Base-by-base conservation (phyloP, 179 eudicot species). In the Patellifolia procumbens region DNA sequence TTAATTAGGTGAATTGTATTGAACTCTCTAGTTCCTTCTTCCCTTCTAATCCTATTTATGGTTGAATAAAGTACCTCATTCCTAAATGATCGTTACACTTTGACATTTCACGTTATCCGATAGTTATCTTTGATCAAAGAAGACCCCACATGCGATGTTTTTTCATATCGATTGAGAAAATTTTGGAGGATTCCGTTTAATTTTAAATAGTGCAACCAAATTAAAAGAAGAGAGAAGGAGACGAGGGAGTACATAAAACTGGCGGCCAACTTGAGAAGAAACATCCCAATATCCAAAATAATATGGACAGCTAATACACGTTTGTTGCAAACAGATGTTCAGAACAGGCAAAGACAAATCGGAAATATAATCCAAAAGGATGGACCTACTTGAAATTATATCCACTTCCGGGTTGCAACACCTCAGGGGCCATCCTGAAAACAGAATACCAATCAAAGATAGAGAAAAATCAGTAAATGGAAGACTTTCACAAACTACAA, bases 391-490 rank as follows among this genome's bases (percentile, higher is more conserved):
- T 95, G 84, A 93, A 93, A 84, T 95, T 89, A 83, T 95, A 95
- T 80, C 99, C 99, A 73, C 89, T 90, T 76, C 88, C 93, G 43
- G 97, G 97, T 84, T 95, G 99, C 91, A 95, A 82, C 56, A 95
- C 99, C 87, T 95, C 99, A 48, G 99, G 99, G 35, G 99, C 99
- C 99, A 95, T 95, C 99, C 99, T 95, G 80, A 67, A 80, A 79
- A 80, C 46, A 43, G 34, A 46, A 76, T 51, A 76, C 32, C 59
- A 63, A 81, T 43, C 24, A 48, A 79, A 72, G n/a, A 58, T 48
- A 43, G 7, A 20, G 17, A 24, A 19, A 22, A 60, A 28, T 22
- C 53, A 62, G 59, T 19, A 17, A 15, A 55, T 10, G 31, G 28
- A 43, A 35, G 5, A 22, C 28, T 17, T 17, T 4, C 5, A 16